Percentiles rank a stretch among this genome's conserved stretches.
phyloP scores from a whole-genome alignment of 2,329 filamentous ascomycete genomes.

The Aspergillus sp. region DNA sequence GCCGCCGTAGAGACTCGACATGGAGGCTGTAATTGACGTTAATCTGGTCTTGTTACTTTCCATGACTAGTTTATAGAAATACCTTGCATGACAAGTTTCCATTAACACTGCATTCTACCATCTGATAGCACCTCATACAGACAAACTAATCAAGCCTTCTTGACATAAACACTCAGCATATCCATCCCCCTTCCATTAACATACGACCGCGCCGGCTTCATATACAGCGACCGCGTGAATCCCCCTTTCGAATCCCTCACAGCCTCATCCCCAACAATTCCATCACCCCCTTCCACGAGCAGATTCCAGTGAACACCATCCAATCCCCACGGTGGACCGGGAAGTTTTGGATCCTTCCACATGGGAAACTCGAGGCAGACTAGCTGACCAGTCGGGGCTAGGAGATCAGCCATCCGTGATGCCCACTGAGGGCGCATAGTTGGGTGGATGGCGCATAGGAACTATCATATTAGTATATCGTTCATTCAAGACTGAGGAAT shows the following conservation, averaged over 20 bases:
- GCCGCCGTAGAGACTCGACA: slow-evolving; percentile 96
- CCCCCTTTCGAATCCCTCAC: slow-evolving; percentile 1
- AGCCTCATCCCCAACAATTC: slow-evolving; percentile 6
- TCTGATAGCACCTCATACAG: no score
- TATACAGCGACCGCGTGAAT: slow-evolving; percentile 25
- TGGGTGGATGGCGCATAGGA: slow-evolving; percentile 57
- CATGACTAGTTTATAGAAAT: no score
- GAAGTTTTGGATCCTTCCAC: slow-evolving; percentile 29
- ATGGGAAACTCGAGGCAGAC: slow-evolving; percentile 48
- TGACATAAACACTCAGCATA: slow-evolving; percentile 4
- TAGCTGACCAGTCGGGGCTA: slow-evolving; percentile 48
- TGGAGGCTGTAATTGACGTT: slow-evolving; percentile 68
- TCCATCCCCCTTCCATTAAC: slow-evolving; percentile 2
- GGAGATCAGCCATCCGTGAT: slow-evolving; percentile 46
- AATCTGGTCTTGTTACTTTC: no score
- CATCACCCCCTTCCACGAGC: slow-evolving; percentile 23
- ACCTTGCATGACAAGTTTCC: no score
- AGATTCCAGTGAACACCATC: slow-evolving; percentile 33
- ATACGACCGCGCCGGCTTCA: slow-evolving; percentile 26
- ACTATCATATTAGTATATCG: slow-evolving; percentile 43
- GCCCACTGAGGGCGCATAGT: slow-evolving; percentile 52
- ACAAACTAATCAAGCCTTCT: no score
- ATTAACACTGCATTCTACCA: no score
- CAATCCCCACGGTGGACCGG: slow-evolving; percentile 37
- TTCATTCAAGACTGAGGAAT: no score